Base-by-base conservation (phyloP, 2,329 filamentous ascomycete genomes). In the Verticillium nonalfalfae region DNA sequence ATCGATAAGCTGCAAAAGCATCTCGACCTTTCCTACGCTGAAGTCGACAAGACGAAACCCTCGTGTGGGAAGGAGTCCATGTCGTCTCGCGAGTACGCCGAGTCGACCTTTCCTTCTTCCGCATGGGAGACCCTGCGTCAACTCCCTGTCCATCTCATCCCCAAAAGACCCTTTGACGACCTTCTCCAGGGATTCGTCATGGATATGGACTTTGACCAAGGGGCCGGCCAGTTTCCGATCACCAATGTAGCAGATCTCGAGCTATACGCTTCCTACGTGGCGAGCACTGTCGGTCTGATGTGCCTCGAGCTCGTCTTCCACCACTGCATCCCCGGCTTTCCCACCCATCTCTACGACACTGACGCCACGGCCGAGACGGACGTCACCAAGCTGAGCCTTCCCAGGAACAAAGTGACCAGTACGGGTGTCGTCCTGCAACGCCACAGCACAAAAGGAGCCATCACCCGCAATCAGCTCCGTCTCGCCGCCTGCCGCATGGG, bases 251-350 rank as follows among this genome's bases (percentile, higher is more conserved):
- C 74, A 0, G 85, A 88, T 59, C 75, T 93, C 1, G 79, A 87
- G 60, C 66, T 79, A 0, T 93, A 93, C 67, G 83, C 85, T 0
- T 79, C 81, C n/a, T 80, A 84, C 3, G 90, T 92, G 7, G 90
- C 90, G 3, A 88, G 89, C 9, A 91, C 89, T 0, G 87, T 92
- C 2, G 90, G 88, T 11, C 81, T 89, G 64, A 79, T 90, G 38
- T 89, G 87, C 65, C 77, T 91, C 7, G 81, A 88, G 68, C 78
- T 91, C 2, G 87, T 89, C 13, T 86, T 90, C 66, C 75, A 83
- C 63, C 84, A 90, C 67, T 79, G 74, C 66, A 18, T 50, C 18
- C 40, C 40, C 18, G 40, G 40, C 40, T 50, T 50, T 10, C 40
- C 40, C 40, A 26, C n/a, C 4, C 40, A 50, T 7, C 40, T 50